phyloP scores from a whole-genome alignment of 345 rosid genomes.

The Alliaria petiolata region DNA sequence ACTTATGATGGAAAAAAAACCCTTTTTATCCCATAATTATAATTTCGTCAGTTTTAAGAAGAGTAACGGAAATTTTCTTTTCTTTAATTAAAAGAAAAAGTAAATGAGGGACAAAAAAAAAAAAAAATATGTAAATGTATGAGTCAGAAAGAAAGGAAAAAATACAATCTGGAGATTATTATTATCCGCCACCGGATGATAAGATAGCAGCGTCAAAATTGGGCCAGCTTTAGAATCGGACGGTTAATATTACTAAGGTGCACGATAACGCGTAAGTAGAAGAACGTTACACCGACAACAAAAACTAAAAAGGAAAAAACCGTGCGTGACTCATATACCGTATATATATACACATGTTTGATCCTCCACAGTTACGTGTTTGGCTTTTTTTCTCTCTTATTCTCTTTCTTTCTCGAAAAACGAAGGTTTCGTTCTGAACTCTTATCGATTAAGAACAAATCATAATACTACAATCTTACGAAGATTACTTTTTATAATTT shows the following conservation, averaged over 20 bases:
- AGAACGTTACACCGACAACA: not conserved
- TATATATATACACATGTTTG: conserved; percentile 17
- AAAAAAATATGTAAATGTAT: not conserved
- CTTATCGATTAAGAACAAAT: conserved; percentile 3
- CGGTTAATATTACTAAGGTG: conserved; percentile 1
- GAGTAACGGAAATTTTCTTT: not conserved
- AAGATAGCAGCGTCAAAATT: too few species aligned
- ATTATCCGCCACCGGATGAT: too few species aligned
- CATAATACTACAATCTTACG: too few species aligned
- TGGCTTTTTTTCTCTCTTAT: not conserved
- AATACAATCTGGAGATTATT: too few species aligned
- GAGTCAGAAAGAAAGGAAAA: not conserved
- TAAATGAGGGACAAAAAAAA: not conserved
- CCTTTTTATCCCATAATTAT: too few species aligned
- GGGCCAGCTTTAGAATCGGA: not conserved
- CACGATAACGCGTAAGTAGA: not conserved
- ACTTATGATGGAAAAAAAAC: too few species aligned
- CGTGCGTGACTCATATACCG: conserved; percentile 7
- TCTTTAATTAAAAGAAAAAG: not conserved
- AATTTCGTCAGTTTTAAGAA: too few species aligned
- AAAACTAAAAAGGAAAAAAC: not conserved
- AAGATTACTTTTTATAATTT: not conserved
- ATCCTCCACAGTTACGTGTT: conserved; percentile 28
- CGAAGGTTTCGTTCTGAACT: conserved; percentile 7
- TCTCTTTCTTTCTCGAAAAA: not conserved